Conservation (phyloP, 2,329 filamentous ascomycete species). For the Botrytis squamosa region DNA sequence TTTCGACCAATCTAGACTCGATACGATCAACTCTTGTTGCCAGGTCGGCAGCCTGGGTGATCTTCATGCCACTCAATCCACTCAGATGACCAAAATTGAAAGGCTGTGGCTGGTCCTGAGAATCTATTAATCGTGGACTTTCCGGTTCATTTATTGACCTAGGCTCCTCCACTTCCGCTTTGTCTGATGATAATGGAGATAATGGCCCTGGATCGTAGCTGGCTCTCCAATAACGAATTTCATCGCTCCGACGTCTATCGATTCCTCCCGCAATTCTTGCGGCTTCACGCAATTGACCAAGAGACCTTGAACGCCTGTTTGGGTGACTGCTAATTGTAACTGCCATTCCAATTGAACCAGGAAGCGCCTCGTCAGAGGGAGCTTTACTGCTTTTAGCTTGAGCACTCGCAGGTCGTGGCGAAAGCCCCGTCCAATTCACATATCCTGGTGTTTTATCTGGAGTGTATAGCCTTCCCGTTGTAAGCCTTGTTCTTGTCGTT, state of each 20-base stretch:
- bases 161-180: conserved; percentile 41
- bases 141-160: conserved; percentile 39
- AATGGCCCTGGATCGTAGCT: conserved; percentile 54
- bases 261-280: conserved; percentile 38
- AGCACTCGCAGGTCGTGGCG: conserved; percentile 60
- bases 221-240: conserved; percentile 63
- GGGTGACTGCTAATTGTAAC: conserved; percentile 55
- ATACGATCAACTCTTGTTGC: conserved; percentile 53
- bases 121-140: conserved; percentile 23
- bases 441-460: conserved; percentile 43
- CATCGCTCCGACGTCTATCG: conserved; percentile 56
- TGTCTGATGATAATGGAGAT: conserved; percentile 52
- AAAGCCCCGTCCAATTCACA: conserved; percentile 53
- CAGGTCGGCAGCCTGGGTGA: conserved; percentile 54
- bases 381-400: conserved; percentile 51
- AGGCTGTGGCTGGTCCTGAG: conserved; percentile 47
- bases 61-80: conserved; percentile 55
- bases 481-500: conserved; percentile 40
- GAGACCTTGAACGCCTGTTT: conserved; percentile 58
- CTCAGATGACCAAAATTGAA: conserved; percentile 54
- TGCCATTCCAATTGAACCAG: conserved; percentile 54
- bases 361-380: conserved; percentile 31
- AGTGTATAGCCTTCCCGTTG: conserved; percentile 44
- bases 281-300: conserved; percentile 53
- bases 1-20: conserved; percentile 51